Base-by-base conservation (phyloP, 495 filamentous ascomycete species). In the Penicillium daleae region DNA sequence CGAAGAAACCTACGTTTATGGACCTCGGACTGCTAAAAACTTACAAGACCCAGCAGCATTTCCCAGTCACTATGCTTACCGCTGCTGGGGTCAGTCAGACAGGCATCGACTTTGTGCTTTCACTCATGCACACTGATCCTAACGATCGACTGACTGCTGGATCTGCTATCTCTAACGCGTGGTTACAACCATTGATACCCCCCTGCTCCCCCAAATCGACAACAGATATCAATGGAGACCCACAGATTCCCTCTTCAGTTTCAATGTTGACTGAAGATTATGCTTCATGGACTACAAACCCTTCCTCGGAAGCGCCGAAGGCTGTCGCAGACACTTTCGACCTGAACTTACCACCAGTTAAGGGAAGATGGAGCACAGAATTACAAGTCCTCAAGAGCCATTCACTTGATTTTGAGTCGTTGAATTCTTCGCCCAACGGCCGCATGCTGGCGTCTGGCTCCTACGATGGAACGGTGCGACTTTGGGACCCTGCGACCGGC, bases 341-440 rank as follows among this genome's bases (percentile, higher is more conserved):
- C 35, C 35, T 1, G 35, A 15, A 39, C 13, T 44, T 44, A 22
- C 5, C 40, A 44, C 40, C 0, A 22, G 40, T 44, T 21, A 13
- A 44, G 40, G 40, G 22, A 44, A 22, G 40, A 44, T 44, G 40
- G 40, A 22, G 40, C 21, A n/a, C 2, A 22, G 40, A 44, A 44
- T 44, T 22, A 5, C 17, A 44, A n/a, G 6, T 2, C 22, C n/a
- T 22, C 17, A 10, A 22, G 4, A 22, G 40, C 42, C 19, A 46
- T 46, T 46, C 42, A 21, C 3, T 10, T 22, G 2, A n/a, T 2
- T 1, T 6, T 40, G 5, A 40, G 37, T n/a, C 66, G 12, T 62
- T 74, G 37, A 64, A 64, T 21, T 75, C 74, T 65, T 78, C 75
- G 9, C 33, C 33, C 9, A 9, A 35, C 33, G 33, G 33, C 33